phyloP scores from a whole-genome alignment of 306 rosid genomes.

The Dryas drummondii region DNA sequence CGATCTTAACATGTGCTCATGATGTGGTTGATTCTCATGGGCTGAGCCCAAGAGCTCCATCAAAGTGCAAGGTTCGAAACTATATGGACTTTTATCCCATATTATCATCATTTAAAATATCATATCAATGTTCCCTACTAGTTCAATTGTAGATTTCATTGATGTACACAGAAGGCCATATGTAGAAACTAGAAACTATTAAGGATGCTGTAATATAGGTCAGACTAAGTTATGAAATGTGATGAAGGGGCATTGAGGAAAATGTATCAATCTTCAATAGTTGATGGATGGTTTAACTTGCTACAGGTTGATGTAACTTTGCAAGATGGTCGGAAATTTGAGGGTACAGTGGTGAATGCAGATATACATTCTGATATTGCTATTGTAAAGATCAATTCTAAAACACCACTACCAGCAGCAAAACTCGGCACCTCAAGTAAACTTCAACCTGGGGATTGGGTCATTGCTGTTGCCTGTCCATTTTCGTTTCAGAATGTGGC shows the following conservation, averaged over 20 bases:
- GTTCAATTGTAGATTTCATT: neutral
- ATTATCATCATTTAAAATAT: neutral
- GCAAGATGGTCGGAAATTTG: constrained; percentile 91
- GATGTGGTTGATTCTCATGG: constrained; percentile 67
- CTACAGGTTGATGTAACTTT: constrained; percentile 76
- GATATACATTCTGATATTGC: constrained; percentile 88
- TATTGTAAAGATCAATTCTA: constrained; percentile 69
- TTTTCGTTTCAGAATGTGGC: constrained; percentile 89
- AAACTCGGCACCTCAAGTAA: constrained; percentile 72
- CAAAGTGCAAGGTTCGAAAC: constrained; percentile 74
- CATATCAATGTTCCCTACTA: neutral
- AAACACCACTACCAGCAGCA: constrained; percentile 81
- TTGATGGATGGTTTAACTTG: neutral
- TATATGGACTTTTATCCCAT: neutral
- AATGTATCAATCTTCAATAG: neutral
- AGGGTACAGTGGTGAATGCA: constrained; percentile 74
- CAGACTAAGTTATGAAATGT: neutral
- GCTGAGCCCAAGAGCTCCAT: constrained; percentile 25
- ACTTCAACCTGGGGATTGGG: constrained; percentile 97
- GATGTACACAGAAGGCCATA: neutral
- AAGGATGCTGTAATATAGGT: neutral
- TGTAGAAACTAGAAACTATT: neutral
- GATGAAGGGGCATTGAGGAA: neutral
- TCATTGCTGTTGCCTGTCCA: constrained; percentile 82
- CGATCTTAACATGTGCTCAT: constrained; percentile 91